phyloP scores from a whole-genome alignment of 2,329 filamentous ascomycete genomes.

The Ceratocystis huliohia region DNA sequence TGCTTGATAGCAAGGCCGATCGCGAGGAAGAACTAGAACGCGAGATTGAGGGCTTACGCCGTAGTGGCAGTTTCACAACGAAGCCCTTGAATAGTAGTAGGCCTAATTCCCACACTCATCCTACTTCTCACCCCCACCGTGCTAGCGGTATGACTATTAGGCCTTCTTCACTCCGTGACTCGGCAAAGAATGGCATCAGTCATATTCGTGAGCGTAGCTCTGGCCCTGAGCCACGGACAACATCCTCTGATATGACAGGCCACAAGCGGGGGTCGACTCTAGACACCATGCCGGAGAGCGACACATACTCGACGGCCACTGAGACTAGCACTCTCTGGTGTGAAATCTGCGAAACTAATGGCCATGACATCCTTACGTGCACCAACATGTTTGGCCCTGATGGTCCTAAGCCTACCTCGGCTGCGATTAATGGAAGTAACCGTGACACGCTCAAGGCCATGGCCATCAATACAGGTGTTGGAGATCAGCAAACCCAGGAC shows the following conservation, averaged over 20 bases:
- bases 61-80: constrained; percentile 28
- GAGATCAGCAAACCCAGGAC: constrained; percentile 28
- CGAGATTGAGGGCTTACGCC: constrained; percentile 57
- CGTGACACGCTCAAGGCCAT: constrained; percentile 20
- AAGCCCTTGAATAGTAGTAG: constrained; percentile 23
- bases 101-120: constrained; percentile 24
- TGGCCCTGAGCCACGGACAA: constrained; percentile 33
- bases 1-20: constrained; percentile 56
- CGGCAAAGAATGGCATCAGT: constrained; percentile 47
- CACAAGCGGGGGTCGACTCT: constrained; percentile 44
- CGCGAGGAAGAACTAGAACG: constrained; percentile 76
- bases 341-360: constrained; percentile 84
- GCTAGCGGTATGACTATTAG: constrained; percentile 36
- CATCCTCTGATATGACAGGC: constrained; percentile 35
- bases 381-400: constrained; percentile 67
- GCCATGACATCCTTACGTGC: constrained; percentile 89
- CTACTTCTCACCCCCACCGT: constrained; percentile 32
- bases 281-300: constrained; percentile 59
- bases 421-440: constrained; percentile 11
- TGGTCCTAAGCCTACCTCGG: constrained; percentile 27
- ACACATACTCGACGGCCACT: constrained; percentile 55
- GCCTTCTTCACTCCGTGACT: constrained; percentile 50
- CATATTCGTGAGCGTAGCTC: constrained; percentile 30
- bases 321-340: constrained; percentile 73
- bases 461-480: constrained; percentile 19